These are phyloP conservation scores for Drosera capensis DNA, from an alignment of 148 eudicot species.

Conservation along the genomic window DNA sequence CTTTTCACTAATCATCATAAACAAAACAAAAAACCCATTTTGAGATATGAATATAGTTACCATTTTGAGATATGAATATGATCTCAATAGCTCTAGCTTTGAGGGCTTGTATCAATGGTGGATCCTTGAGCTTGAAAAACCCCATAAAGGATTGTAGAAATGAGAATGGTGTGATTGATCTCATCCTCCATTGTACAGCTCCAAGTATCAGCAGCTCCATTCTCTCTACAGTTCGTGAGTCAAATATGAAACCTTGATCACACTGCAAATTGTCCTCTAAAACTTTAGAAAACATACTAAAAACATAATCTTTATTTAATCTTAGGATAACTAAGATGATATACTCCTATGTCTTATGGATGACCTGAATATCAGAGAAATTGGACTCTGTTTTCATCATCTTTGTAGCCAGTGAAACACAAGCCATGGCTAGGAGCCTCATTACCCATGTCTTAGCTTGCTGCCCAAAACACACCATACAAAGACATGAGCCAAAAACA, in stretches of 20 bases:
- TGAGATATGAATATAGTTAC: constrained; percentile 10
- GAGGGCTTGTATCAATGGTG: constrained; percentile 13
- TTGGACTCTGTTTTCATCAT: constrained; percentile 26
- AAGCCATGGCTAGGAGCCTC: constrained; percentile 28
- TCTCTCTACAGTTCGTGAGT: constrained; percentile 18
- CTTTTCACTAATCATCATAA: background rate
- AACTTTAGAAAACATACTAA: too few relatives aligned
- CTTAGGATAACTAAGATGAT: too few relatives aligned
- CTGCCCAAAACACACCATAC: too few relatives aligned
- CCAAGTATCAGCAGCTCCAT: constrained; percentile 44
- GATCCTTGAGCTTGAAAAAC: constrained; percentile 25
- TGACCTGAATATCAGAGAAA: constrained; percentile 25
- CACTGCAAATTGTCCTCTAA: constrained; percentile 11
- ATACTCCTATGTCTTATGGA: too few relatives aligned
- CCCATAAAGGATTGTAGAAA: constrained; percentile 29
- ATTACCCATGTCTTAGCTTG: constrained; percentile 26
- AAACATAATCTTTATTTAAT: too few relatives aligned
- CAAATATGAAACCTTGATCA: constrained; percentile 23
- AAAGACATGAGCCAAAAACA: background rate
- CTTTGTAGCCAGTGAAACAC: constrained; percentile 33
- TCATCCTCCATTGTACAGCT: constrained; percentile 47
- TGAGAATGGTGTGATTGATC: constrained; percentile 44
- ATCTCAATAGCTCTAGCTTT: constrained; percentile 33
- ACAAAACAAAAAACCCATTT: too few relatives aligned
- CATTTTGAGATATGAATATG: constrained; percentile 38